Conservation (phyloP, 768 basidiomycete genomes). For the Leccinum arenicola region DNA sequence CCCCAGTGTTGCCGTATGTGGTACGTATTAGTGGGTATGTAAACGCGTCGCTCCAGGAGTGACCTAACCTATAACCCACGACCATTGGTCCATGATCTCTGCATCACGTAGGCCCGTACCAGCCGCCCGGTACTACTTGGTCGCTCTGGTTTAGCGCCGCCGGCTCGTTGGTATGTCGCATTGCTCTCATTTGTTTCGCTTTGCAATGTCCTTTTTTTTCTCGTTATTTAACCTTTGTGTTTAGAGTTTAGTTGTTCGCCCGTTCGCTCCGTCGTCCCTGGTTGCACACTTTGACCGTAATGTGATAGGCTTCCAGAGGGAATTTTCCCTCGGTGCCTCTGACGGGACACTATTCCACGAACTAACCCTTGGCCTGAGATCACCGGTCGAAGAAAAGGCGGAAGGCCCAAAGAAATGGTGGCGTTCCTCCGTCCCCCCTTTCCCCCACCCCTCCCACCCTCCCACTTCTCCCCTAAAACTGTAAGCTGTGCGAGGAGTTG, state of each 20-base stretch:
- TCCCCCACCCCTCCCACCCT: neutral
- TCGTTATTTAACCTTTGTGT: neutral
- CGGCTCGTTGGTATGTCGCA: slow-evolving; percentile 3
- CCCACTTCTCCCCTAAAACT: neutral
- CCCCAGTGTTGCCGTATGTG: neutral
- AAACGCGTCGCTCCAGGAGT: neutral
- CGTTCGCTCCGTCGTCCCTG: slow-evolving; percentile 5
- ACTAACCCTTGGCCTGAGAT: slow-evolving; percentile 1
- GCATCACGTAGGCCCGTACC: neutral
- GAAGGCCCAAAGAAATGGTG: neutral
- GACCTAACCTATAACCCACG: neutral
- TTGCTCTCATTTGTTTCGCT: neutral
- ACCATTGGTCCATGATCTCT: neutral
- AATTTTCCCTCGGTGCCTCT: neutral
- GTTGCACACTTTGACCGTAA: neutral
- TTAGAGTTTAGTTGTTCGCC: neutral
- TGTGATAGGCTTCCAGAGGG: neutral
- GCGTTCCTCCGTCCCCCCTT: neutral
- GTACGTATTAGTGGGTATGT: neutral
- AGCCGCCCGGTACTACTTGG: neutral
- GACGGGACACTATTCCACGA: neutral
- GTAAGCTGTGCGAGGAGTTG: neutral
- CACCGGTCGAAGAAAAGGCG: neutral
- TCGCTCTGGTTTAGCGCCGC: neutral
- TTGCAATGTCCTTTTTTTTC: neutral